Evolutionary conservation across 306 rosid genomes (phyloP).

Genomic region (Carpinus viminea): DNA sequence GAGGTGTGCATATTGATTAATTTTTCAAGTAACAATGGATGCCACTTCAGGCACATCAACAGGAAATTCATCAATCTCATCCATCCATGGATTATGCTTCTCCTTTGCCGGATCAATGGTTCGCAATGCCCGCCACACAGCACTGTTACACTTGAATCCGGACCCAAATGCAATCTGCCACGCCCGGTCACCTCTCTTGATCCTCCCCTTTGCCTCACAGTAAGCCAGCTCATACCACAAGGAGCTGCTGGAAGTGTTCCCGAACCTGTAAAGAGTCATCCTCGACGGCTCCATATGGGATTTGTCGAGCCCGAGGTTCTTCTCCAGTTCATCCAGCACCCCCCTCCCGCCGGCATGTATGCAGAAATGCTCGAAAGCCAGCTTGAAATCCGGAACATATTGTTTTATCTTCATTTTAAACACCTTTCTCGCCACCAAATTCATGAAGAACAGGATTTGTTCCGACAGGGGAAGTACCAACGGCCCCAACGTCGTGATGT

Average conservation of each 20-base stretch:
- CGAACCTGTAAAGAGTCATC: conserved; percentile 5
- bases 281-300: conserved; percentile 9
- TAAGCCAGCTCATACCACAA: conserved; percentile 5
- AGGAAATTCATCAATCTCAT: conserved; percentile 3
- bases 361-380: conserved; percentile 1
- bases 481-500: not conserved
- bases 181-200: not conserved
- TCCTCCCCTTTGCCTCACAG: conserved; percentile 8
- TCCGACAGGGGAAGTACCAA: not conserved
- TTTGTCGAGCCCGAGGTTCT: not conserved
- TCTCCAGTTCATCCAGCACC: not conserved
- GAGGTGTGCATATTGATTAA: not conserved
- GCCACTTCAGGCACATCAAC: not conserved
- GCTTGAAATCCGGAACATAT: not conserved
- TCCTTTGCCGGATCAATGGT: not conserved
- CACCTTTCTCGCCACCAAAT: not conserved
- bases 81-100: not conserved
- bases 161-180: conserved; percentile 12
- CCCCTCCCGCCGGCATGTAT: conserved; percentile 1
- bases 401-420: not conserved
- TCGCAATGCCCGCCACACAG: not conserved
- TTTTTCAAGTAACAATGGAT: not conserved
- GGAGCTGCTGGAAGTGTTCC: conserved; percentile 2
- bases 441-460: not conserved
- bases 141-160: conserved; percentile 12